Base-by-base conservation (phyloP, 164 flowering plant genomes). In the Vitis labrusca region DNA sequence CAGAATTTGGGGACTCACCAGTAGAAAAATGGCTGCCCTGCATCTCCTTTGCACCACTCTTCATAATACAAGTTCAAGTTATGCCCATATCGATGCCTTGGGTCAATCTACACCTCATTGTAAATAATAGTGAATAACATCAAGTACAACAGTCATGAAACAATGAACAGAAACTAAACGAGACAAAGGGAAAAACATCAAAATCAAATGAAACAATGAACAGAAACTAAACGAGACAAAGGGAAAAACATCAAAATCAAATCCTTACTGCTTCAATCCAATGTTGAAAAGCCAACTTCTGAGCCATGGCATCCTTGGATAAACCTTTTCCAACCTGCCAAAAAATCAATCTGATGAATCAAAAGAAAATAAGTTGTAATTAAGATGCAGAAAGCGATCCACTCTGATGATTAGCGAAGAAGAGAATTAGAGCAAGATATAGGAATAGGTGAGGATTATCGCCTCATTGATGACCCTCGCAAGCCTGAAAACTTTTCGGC, bases 281-380 rank as follows among this genome's bases (percentile, higher is more conserved):
- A 66, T 84, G 85, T 64, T 80, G 80, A 29, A 82, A 69, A 16
- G 85, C 82, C 32, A 84, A 66, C 60, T 71, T 80, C 29, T 74
- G 74, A 15, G 87, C 87, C 57, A 77, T 79, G 10, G 71, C 75
- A 65, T 84, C 80, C 72, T 76, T 71, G 13, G 73, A 70, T 60
- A 82, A 76, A 3, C 85, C 87, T 53, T 84, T 78, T 14, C 85
- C 87, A 6, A 84, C 83, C 87, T 84, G 70, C 50, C 61, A 56
- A 48, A 61, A 59, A 51, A 29, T 19, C 23, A 37, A 37, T 37
- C 44, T 6, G 44, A 37, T 37, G 50, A 37, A 60, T 44, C 2
- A 37, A 51, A 44, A 68, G 19, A 47, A n/a, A 52, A 37, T 37
- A 37, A 37, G 7, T 3, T 37, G 44, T 37, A 37, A 37, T 37